Evolutionary conservation across 2,329 filamentous ascomycete genomes (phyloP).

Genomic region (Xylariaceae sp.): DNA sequence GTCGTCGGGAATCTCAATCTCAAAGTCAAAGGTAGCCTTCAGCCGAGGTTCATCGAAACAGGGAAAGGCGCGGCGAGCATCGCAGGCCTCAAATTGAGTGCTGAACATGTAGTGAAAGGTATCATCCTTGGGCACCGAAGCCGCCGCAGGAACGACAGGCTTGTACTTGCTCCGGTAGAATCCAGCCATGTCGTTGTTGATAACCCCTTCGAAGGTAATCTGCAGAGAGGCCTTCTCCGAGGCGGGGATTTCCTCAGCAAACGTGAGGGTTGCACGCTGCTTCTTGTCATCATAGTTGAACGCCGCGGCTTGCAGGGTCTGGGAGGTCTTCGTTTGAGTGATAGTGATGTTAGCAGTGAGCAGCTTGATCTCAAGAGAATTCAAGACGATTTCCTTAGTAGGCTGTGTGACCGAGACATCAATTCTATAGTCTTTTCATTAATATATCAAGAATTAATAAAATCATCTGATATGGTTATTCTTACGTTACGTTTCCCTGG

Average conservation of each 20-base stretch:
- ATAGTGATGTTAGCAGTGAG: conserved; percentile 63
- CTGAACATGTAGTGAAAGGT: conserved; percentile 78
- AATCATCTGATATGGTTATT: conserved; percentile 5
- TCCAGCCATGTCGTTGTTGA: conserved; percentile 90
- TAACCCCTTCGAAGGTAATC: conserved; percentile 76
- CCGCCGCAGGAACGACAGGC: conserved; percentile 69
- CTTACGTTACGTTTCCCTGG: conserved; percentile 73
- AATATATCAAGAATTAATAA: conserved; percentile 1
- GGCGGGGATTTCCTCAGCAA: conserved; percentile 70
- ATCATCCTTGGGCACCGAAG: conserved; percentile 75
- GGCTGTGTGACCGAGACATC: conserved; percentile 71
- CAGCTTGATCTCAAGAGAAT: conserved; percentile 82
- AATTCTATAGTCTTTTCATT: conserved; percentile 60
- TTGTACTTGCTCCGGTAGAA: conserved; percentile 97
- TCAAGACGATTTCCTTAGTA: conserved; percentile 79
- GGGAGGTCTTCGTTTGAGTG: conserved; percentile 59
- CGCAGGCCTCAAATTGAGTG: conserved; percentile 96
- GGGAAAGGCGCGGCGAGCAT: conserved; percentile 91
- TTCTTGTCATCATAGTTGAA: conserved; percentile 82
- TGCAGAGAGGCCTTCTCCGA: conserved; percentile 67
- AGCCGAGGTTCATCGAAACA: conserved; percentile 98
- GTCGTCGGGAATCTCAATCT: conserved; percentile 87
- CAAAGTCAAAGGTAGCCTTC: conserved; percentile 93
- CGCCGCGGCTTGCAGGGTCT: conserved; percentile 61
- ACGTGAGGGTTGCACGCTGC: conserved; percentile 80